Conservation (phyloP, 345 rosid genomes). For the Lumnitzera littorea region DNA sequence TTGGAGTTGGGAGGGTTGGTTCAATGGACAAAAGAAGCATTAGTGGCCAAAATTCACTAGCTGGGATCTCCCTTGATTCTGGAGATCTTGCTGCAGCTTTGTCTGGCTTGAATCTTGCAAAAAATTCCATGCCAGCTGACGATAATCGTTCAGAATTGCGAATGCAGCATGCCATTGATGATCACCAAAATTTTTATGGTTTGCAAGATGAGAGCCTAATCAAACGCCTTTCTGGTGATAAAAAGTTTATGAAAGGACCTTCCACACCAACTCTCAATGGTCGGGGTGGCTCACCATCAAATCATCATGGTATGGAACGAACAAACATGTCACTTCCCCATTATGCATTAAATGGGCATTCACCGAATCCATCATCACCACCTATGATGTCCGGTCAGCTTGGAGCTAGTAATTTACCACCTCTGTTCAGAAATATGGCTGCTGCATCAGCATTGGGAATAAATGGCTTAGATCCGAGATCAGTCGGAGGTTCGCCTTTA, state of each 20-base stretch:
- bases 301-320: conserved; percentile 22
- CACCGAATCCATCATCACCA: conserved; percentile 36
- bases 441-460: conserved; percentile 49
- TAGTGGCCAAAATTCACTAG: conserved; percentile 20
- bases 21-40: conserved; percentile 40
- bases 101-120: conserved; percentile 50
- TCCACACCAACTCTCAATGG: conserved; percentile 26
- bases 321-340: conserved; percentile 34
- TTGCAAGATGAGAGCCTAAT: conserved; percentile 19
- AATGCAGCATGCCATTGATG: conserved; percentile 26
- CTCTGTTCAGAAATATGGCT: conserved; percentile 42
- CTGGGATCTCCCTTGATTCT: too few species aligned
- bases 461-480: conserved; percentile 36
- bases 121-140: conserved; percentile 26
- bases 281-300: conserved; percentile 31
- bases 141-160: conserved; percentile 25
- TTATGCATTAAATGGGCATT: conserved; percentile 34
- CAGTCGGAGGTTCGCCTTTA: conserved; percentile 24
- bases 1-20: conserved; percentile 44
- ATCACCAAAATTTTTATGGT: conserved; percentile 25
- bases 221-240: conserved; percentile 18
- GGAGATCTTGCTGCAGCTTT: conserved; percentile 12
- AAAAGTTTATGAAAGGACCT: conserved; percentile 29
- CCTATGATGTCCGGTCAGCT: conserved; percentile 36
- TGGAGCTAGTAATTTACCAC: conserved; percentile 40